These are phyloP conservation scores for Haematococcus lacustris DNA, from an alignment of 139 green algal genomes.

Conservation along the genomic window DNA sequence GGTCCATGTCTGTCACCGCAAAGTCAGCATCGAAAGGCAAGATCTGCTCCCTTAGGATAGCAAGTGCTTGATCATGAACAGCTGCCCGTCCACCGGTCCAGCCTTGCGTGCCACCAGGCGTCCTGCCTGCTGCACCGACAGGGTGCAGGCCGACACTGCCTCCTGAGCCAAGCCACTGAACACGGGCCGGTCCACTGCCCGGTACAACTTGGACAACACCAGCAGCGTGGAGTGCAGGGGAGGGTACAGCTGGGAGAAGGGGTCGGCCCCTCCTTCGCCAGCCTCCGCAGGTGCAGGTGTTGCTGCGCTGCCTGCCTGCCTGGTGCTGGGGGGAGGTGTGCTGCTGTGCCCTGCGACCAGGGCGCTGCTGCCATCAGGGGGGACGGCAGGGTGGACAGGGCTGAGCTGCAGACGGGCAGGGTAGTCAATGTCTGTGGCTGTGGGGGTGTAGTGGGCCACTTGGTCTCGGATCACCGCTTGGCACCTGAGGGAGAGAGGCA, in stretches of 20 bases:
- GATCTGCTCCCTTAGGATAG: constrained; percentile 91
- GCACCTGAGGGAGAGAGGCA: not conserved
- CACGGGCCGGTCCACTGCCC: constrained; percentile 62
- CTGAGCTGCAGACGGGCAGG: constrained; percentile 64
- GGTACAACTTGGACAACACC: constrained; percentile 86
- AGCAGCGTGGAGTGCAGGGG: constrained; percentile 72
- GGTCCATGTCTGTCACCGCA: constrained; percentile 65
- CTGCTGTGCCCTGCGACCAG: not conserved
- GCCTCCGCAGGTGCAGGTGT: not conserved
- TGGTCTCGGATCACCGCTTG: constrained; percentile 42
- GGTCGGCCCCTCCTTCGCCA: not conserved
- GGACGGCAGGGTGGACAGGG: too few relatives aligned
- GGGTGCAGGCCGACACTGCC: constrained; percentile 68
- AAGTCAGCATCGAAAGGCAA: constrained; percentile 86
- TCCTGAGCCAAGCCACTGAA: constrained; percentile 89
- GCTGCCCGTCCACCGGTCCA: constrained; percentile 67
- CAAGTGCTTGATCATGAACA: constrained; percentile 93
- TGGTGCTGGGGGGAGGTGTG: not conserved
- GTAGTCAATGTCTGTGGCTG: constrained; percentile 75
- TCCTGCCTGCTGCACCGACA: constrained; percentile 56
- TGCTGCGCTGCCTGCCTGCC: not conserved
- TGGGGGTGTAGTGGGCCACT: constrained; percentile 60
- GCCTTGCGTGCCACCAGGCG: constrained; percentile 20
- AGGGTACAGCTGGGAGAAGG: constrained; percentile 63
- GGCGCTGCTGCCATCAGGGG: too few relatives aligned